Conservation (phyloP, 352 stramenopile genomes). For the Phytophthora idaei region DNA sequence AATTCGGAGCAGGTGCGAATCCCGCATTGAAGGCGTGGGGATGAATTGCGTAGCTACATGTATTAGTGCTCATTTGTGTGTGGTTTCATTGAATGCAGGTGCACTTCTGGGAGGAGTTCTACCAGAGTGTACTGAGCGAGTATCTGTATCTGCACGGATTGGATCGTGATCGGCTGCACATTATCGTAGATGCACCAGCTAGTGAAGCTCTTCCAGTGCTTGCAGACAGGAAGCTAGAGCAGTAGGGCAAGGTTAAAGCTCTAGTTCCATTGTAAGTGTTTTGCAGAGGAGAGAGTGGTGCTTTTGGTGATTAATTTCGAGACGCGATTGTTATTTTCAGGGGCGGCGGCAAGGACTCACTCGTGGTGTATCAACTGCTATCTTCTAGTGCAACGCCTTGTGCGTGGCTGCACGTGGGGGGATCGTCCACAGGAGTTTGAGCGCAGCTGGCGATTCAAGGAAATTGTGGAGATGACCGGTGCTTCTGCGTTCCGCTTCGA, state of each 20-base stretch:
- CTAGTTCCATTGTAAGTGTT: constrained; percentile 41
- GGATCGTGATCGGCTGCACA: constrained; percentile 45
- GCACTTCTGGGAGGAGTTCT: constrained; percentile 48
- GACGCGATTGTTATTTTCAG: constrained; percentile 16
- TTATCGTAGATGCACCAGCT: constrained; percentile 17
- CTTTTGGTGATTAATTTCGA: neutral
- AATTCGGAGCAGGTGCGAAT: constrained; percentile 30
- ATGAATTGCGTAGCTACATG: neutral
- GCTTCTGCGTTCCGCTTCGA: constrained; percentile 34
- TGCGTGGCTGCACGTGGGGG: constrained; percentile 43
- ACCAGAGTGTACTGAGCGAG: constrained; percentile 48
- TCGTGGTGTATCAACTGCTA: constrained; percentile 44
- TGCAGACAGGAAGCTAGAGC: constrained; percentile 25
- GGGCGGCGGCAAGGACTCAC: constrained; percentile 45
- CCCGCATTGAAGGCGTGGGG: neutral
- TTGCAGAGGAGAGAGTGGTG: neutral
- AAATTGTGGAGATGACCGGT: constrained; percentile 39
- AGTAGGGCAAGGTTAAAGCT: constrained; percentile 29
- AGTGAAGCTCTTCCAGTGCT: constrained; percentile 27
- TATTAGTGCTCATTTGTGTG: neutral
- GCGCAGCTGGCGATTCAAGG: constrained; percentile 37
- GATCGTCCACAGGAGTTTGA: constrained; percentile 41
- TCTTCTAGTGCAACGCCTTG: constrained; percentile 29
- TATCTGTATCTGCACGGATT: constrained; percentile 42
- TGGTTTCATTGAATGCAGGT: constrained; percentile 16